Evolutionary conservation across 257 asterid species (phyloP), one percentile per base, ranked within the genome.

Genomic region (Mitragyna speciosa): DNA sequence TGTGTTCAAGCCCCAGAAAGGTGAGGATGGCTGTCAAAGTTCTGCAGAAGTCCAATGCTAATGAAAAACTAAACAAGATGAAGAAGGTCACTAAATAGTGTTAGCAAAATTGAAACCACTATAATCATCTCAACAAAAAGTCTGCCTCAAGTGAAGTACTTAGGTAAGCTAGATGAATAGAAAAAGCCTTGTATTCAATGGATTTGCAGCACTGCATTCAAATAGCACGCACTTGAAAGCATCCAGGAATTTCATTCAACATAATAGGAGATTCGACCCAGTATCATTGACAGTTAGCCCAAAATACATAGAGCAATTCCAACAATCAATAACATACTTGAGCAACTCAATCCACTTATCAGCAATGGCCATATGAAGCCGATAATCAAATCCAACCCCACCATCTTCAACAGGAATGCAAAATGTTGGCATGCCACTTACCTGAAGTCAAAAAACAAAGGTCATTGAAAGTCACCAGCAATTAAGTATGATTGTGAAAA

Each of bases 281-380:
- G 26, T 76, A 70, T 19, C 67, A 43, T 58, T 59, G 17, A 12
- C 28, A 52, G 79, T 75, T 75, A 59, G 47, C 79, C 41, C 28
- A 59, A 51, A 43, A 19, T 45, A 10, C 14, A 15, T 33, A 61
- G 30, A 63, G 63, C 31, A 24, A 2, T 7, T 76, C 51, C 56
- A 15, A 48, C 72, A 41, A 43, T 43, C 10, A 12, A 41, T 17
- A 83, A 81, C 95, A 83, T 92, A 91, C 98, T 90, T 88, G 87
- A 96, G 97, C 76, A 87, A 87, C 83, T 94, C 97, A 79, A 96
- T 92, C 99, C 99, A 96, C 85, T 96, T 94, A 87, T 96, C 99
- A 56, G 99, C 97, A 87, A 96, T 83, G 77, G 99, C 99, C 99
- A 96, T 96, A 76, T 96, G 99, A 76, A 96, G 91, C 76, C 99